These are phyloP conservation scores for Gossypium trilobum DNA, from an alignment of 441 rosid species.

Conservation along the genomic window DNA sequence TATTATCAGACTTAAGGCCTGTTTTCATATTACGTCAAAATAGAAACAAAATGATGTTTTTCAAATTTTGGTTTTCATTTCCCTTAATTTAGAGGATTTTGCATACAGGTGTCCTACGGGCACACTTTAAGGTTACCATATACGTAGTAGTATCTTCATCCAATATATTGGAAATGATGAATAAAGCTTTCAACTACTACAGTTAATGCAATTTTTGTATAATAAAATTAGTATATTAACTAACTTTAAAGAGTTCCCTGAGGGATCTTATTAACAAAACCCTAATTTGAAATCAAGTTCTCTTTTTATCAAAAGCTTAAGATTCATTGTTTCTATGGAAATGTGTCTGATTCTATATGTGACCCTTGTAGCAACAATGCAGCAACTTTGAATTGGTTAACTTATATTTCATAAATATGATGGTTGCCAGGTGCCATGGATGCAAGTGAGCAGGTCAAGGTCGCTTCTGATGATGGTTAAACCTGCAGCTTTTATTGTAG, in stretches of 20 bases:
- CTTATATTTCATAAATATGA: slow-evolving; percentile 14
- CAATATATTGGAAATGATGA: background rate
- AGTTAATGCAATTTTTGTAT: background rate
- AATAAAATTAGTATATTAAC: background rate
- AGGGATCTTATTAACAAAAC: background rate
- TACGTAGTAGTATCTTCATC: background rate
- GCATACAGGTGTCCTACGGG: background rate
- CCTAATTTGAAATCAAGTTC: background rate
- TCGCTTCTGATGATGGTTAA: slow-evolving; percentile 63
- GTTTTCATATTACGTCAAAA: background rate
- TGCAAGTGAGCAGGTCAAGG: slow-evolving; percentile 91
- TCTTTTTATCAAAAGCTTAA: background rate
- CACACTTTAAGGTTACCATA: background rate
- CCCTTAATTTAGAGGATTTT: background rate
- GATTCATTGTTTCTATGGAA: background rate
- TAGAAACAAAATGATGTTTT: background rate
- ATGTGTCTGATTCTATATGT: background rate
- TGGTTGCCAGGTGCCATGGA: slow-evolving; percentile 78
- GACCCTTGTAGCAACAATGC: slow-evolving; percentile 1
- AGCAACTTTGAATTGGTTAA: slow-evolving; percentile 8
- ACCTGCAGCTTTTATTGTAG: slow-evolving; percentile 62
- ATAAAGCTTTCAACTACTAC: background rate
- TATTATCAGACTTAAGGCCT: background rate
- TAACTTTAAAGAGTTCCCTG: background rate
- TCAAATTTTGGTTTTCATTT: background rate